Evolutionary conservation across 345 rosid species (phyloP).

Genomic region (Citrus medica): DNA sequence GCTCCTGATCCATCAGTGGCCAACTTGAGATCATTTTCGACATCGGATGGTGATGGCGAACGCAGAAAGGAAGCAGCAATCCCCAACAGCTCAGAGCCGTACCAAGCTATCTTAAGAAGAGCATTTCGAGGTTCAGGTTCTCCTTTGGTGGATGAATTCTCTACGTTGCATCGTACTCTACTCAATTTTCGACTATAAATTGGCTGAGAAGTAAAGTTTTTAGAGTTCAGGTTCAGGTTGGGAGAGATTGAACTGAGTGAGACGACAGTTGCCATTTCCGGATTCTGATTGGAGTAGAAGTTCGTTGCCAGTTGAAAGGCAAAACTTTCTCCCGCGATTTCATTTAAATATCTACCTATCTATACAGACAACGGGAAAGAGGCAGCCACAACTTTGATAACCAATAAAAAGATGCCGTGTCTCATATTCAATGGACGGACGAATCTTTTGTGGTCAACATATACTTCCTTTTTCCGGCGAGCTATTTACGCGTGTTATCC

Average conservation of each 20-base stretch:
- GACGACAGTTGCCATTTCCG: conserved; percentile 42
- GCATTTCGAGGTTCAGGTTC: conserved; percentile 60
- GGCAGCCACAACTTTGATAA: too few species aligned
- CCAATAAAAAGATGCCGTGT: too few species aligned
- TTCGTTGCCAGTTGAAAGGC: background rate
- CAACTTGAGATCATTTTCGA: conserved; percentile 21
- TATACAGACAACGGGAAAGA: too few species aligned
- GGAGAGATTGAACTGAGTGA: conserved; percentile 30
- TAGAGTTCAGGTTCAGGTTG: conserved; percentile 20
- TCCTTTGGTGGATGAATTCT: conserved; percentile 27
- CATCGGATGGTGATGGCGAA: conserved; percentile 23
- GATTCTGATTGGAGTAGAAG: conserved; percentile 11
- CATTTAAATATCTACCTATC: conserved; percentile 17
- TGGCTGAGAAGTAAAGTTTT: conserved; percentile 9
- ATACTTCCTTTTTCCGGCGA: too few species aligned
- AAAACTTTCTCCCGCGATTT: conserved; percentile 12
- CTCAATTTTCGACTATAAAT: conserved; percentile 8
- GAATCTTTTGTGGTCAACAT: too few species aligned
- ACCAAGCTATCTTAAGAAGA: conserved; percentile 85
- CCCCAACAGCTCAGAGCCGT: conserved; percentile 89
- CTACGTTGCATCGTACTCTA: conserved; percentile 33
- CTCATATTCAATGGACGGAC: too few species aligned
- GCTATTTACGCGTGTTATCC: too few species aligned
- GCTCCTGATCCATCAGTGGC: conserved; percentile 47
- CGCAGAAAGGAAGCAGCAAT: conserved; percentile 81